Base-by-base conservation (phyloP, 345 rosid species). In the Odontarrhena argentea region DNA sequence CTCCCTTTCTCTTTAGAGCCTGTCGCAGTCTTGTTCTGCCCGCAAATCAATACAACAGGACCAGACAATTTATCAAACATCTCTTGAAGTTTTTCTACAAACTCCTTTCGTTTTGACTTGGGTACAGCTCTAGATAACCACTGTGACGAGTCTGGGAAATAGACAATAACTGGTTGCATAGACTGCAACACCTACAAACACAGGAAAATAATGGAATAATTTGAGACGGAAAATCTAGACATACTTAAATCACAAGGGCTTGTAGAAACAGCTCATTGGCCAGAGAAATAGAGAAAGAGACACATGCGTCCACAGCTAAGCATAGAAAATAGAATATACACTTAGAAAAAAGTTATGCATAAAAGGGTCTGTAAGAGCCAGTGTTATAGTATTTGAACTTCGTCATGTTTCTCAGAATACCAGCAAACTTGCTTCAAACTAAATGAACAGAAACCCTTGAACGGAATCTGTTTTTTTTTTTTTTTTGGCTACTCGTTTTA, bases 41-140 rank as follows among this genome's bases (percentile, higher is more conserved):
- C 99, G 41, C 97, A 91, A 73, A 94, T 91, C 78, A 94, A 65
- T 62, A 94, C 95, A 55, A 85, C 87, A 60, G 97, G 92, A 49
- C 96, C 95, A 43, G 83, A 77, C 75, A 94, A 62, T 77, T 83
- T 78, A 68, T 88, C 91, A 74, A 94, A 84, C 82, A 85, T 84
- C 75, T 84, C 87, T 62, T 81, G 85, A 71, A 88, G 81, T 77
- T 80, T 91, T n/a, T 30, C 57, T 42, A 94, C 74, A 85, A 91
- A 94, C 63, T 86, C 89, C 74, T 78, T 81, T 56, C 77, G 80
- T 40, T 86, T 83, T 30, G 88, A 85, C 79, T 82, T 91, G 45
- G 91, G 87, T 59, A 84, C 96, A 8, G 92, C 99, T 78, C 92
- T 86, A 65, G 93, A 91, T 86, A 94, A 80, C 99, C 99, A 94